phyloP scores from a whole-genome alignment of 1,284 basidiomycete genomes.

The Pseudozyma pruni region DNA sequence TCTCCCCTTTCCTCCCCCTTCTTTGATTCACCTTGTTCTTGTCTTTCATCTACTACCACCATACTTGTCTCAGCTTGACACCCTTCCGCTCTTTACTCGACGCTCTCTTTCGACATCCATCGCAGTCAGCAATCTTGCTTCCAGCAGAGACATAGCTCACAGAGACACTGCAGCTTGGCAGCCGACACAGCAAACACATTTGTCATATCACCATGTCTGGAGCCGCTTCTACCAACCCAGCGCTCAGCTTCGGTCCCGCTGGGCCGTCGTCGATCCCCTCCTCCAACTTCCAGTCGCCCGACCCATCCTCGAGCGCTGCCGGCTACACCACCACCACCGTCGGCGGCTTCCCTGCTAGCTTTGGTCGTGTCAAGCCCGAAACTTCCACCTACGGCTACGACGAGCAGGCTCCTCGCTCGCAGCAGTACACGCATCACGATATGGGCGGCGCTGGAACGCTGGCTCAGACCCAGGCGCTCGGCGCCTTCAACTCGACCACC shows the following conservation, averaged over 20 bases:
- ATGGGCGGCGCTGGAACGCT: conserved; percentile 22
- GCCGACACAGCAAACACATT: background rate
- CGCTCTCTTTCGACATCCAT: conserved; percentile 7
- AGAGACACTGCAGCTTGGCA: no score
- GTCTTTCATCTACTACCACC: conserved; percentile 31
- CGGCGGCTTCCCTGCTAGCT: conserved; percentile 25
- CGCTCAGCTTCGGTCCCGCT: conserved; percentile 36
- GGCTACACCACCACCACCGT: conserved; percentile 21
- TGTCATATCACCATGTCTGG: conserved; percentile 26
- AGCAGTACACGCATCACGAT: conserved; percentile 50
- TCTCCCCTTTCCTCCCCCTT: conserved; percentile 10
- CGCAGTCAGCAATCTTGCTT: background rate
- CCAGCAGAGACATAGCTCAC: background rate
- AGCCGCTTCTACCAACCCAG: conserved; percentile 43
- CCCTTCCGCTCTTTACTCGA: conserved; percentile 10
- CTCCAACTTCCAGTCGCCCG: conserved; percentile 37
- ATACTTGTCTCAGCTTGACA: conserved; percentile 38
- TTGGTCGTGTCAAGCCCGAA: conserved; percentile 37
- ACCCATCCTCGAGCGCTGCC: conserved; percentile 33
- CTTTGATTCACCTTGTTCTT: conserved; percentile 28
- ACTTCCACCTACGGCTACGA: conserved; percentile 33
- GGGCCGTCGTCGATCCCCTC: conserved; percentile 21
- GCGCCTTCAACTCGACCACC: conserved; percentile 30
- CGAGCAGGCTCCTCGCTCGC: conserved; percentile 47
- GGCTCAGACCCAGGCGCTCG: conserved; percentile 40